Evolutionary conservation across 108 stramenopile species (phyloP), one percentile per base, ranked within the genome.

Genomic region (Tribonema minus): DNA sequence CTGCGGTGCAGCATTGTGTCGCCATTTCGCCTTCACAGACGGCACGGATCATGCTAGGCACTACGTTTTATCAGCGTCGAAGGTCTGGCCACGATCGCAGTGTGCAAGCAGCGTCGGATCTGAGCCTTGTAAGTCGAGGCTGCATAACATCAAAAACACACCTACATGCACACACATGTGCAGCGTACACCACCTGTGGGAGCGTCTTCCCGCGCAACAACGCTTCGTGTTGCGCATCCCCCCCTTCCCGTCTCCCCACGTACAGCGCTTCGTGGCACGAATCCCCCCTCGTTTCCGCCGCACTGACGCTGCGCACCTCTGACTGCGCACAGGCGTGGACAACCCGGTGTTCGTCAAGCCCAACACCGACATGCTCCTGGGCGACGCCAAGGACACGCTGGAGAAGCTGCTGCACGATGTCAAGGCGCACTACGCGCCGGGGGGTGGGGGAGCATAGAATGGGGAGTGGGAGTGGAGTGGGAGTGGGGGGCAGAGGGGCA

Each of bases 321-420:
- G 15, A 46, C 15, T 46, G 41, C 15, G 6, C 9, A 46, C 6
- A 46, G 6, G 6, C 41, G 95, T 98, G 1, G 96, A 98, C 68
- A 99, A 99, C 81, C 96, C 98, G 1, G 94, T 98, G 58, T 99
- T 99, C 84, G 85, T 94, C 88, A 96, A 96, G 86, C 91, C 91
- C 69, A 97, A 99, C 87, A 94, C 92, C 61, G 95, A 94, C 82
- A 96, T 99, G 96, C 88, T 99, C 64, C 75, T 85, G 25, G 84
- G 84, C 15, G 82, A 85, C 36, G 84, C 84, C 3, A 77, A 77
- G 76, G 37, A 39, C 9, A 68, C 76, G 58, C 59, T 77, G 23
- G 76, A 77, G 37, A 1, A 46, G 0, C 76, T 77, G 40, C 76
- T 77, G 27, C 29, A 7, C 30, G 58, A 77, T 1, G 76, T 68